phyloP scores from a whole-genome alignment of 345 rosid genomes.

The Xanthoceras sorbifolium region DNA sequence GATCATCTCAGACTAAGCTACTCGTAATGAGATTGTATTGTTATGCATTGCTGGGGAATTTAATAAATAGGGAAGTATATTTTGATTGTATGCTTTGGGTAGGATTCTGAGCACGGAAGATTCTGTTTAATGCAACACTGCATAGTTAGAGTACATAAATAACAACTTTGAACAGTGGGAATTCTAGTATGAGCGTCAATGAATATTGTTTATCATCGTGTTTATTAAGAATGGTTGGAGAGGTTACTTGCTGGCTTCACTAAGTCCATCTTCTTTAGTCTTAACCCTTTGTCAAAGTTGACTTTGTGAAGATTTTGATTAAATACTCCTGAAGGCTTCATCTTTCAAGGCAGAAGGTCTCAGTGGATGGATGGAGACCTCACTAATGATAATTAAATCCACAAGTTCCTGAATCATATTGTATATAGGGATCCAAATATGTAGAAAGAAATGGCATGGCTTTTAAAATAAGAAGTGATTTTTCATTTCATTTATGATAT shows the following conservation, averaged over 20 bases:
- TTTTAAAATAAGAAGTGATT: neutral
- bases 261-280: constrained; percentile 1
- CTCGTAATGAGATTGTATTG: neutral
- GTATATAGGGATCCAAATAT: neutral
- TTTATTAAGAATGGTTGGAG: neutral
- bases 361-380: neutral
- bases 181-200: neutral
- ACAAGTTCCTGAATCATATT: neutral
- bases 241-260: neutral
- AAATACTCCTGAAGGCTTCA: neutral
- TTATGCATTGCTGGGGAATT: neutral
- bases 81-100: neutral
- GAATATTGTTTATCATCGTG: neutral
- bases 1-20: neutral
- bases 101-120: neutral
- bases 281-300: neutral
- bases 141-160: neutral
- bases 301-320: neutral
- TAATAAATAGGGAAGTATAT: neutral
- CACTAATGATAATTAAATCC: neutral
- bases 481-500: neutral
- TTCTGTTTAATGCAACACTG: neutral
- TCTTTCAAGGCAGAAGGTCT: neutral
- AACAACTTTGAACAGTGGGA: neutral
- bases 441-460: neutral